phyloP scores from a whole-genome alignment of 2,329 filamentous ascomycete genomes.

The Fusarium nanum region DNA sequence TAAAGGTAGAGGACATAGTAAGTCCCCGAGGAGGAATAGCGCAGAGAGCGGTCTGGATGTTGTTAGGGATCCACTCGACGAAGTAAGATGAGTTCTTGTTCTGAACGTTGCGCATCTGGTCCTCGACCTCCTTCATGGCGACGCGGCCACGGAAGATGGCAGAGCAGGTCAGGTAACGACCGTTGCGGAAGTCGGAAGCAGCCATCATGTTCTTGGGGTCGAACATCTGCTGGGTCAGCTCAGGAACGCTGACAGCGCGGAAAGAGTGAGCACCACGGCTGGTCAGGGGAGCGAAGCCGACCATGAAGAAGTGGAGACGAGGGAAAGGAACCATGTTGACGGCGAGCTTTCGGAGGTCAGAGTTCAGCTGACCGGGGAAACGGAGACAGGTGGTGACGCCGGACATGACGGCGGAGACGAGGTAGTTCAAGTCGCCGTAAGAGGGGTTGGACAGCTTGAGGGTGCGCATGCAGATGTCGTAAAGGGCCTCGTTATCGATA shows the following conservation, averaged over 20 bases:
- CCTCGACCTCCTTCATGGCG: slow-evolving; percentile 99
- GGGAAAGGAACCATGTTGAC: slow-evolving; percentile 99
- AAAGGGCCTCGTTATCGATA: slow-evolving; percentile 99
- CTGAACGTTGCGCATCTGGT: slow-evolving; percentile 99
- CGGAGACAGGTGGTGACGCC: slow-evolving; percentile 98
- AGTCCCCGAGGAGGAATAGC: slow-evolving; percentile 97
- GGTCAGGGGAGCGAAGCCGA: slow-evolving; percentile 98
- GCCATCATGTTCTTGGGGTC: slow-evolving; percentile 99
- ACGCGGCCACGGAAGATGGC: slow-evolving; percentile 99
- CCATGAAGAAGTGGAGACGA: slow-evolving; percentile 99
- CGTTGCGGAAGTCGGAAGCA: slow-evolving; percentile 99
- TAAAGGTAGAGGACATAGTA: slow-evolving; percentile 99
- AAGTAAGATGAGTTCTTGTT: slow-evolving; percentile 99
- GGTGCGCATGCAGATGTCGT: slow-evolving; percentile 99
- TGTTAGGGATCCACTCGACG: slow-evolving; percentile 99
- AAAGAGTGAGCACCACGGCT: slow-evolving; percentile 87
- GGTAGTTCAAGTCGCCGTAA: slow-evolving; percentile 99
- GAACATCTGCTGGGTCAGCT: slow-evolving; percentile 99
- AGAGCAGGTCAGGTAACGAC: slow-evolving; percentile 99
- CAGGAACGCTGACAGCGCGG: slow-evolving; percentile 96
- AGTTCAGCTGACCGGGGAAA: slow-evolving; percentile 99
- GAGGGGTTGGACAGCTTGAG: slow-evolving; percentile 99
- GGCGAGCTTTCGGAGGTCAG: slow-evolving; percentile 97
- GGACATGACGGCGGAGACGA: slow-evolving; percentile 99
- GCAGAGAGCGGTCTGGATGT: slow-evolving; percentile 99